These are phyloP conservation scores for Infundibulicybe gibba DNA, from an alignment of 768 basidiomycete genomes.

Conservation along the genomic window DNA sequence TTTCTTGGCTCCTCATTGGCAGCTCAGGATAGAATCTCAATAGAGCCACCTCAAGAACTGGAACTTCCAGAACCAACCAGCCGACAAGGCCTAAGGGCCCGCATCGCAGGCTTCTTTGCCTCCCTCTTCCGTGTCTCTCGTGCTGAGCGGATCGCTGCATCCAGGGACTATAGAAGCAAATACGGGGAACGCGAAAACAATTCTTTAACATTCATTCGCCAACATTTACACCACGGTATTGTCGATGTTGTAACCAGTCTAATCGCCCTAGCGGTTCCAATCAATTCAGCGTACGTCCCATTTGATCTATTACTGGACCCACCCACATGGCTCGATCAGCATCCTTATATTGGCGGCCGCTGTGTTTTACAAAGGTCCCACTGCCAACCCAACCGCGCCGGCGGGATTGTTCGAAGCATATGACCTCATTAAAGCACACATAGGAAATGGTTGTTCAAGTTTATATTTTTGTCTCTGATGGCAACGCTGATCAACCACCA, in stretches of 20 bases:
- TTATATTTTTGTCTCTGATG: no score
- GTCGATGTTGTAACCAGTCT: constrained; percentile 67
- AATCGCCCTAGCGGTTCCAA: constrained; percentile 81
- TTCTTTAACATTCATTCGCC: constrained; percentile 46
- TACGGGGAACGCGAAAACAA: constrained; percentile 58
- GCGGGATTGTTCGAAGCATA: constrained; percentile 87
- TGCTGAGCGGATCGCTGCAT: constrained; percentile 46
- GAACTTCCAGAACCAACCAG: constrained; percentile 6
- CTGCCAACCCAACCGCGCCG: constrained; percentile 26
- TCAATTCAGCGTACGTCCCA: constrained; percentile 71
- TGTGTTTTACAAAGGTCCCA: constrained; percentile 51
- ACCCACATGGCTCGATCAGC: constrained; percentile 27
- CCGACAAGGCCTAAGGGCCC: constrained; percentile 28
- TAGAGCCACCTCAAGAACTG: constrained; percentile 17
- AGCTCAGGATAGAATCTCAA: constrained; percentile 69
- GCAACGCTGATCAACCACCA: no score
- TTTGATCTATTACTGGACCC: constrained; percentile 1
- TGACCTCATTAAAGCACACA: constrained; percentile 56
- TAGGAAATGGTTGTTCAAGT: constrained; percentile 54
- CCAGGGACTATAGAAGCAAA: constrained; percentile 26
- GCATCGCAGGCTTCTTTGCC: constrained; percentile 45
- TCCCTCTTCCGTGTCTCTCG: constrained; percentile 32
- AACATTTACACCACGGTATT: constrained; percentile 64
- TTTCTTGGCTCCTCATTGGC: constrained; percentile 86
- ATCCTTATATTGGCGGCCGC: constrained; percentile 82